Percentiles rank a stretch among this genome's conserved stretches.
phyloP scores from a whole-genome alignment of 257 asterid genomes.

The Linaria vulgaris region DNA sequence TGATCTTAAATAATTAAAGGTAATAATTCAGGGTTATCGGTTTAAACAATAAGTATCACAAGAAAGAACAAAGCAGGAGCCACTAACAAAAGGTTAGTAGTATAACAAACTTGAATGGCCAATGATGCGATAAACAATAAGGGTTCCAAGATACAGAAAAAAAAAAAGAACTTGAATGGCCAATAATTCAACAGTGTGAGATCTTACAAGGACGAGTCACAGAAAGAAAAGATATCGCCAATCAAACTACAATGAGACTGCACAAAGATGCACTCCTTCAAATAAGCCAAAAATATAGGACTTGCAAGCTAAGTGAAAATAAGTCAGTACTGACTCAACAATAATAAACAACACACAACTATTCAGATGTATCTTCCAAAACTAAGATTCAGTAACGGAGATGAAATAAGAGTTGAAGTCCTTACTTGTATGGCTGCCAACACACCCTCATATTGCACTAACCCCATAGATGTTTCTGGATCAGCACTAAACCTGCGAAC shows the following conservation, averaged over 20 bases:
- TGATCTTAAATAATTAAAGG: no score
- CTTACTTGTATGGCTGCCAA: constrained; percentile 94
- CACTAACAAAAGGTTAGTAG: not conserved
- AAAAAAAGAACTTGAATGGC: constrained; percentile 11
- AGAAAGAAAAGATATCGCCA: no score
- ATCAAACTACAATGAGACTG: not conserved
- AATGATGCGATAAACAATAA: not conserved
- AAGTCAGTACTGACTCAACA: not conserved
- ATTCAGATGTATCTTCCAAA: constrained; percentile 6
- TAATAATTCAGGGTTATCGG: no score
- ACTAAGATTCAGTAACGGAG: constrained; percentile 22
- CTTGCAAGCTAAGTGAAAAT: constrained; percentile 4
- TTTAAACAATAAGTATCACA: no score
- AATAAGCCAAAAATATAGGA: not conserved
- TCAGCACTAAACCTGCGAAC: constrained; percentile 84
- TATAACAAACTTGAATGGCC: not conserved
- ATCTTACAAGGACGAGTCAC: no score
- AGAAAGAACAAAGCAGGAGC: not conserved
- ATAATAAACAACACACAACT: constrained; percentile 1
- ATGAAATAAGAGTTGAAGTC: constrained; percentile 30
- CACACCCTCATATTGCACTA: constrained; percentile 98
- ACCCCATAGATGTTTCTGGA: constrained; percentile 93
- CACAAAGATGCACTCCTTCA: constrained; percentile 17
- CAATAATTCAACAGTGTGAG: no score
- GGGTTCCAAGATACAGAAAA: not conserved